These are phyloP conservation scores for Oryza punctata DNA, from an alignment of 176 grass and related monocot species.

Conservation along the genomic window DNA sequence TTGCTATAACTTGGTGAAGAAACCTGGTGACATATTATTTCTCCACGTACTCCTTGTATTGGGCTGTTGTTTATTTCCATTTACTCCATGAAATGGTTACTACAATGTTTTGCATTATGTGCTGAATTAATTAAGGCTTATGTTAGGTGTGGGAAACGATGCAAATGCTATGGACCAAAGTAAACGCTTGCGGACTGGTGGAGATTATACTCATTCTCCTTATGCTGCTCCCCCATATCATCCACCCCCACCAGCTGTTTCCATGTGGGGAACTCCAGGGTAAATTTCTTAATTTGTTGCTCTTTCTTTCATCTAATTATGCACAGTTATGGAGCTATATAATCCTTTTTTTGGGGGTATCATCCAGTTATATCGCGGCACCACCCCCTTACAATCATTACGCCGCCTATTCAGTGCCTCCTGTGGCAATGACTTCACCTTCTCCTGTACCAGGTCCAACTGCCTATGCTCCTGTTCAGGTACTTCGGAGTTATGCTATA, in stretches of 20 bases:
- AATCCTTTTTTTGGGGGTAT: constrained; percentile 3
- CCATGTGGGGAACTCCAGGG: constrained; percentile 86
- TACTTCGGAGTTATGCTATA: constrained; percentile 38
- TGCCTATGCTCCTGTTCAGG: constrained; percentile 97
- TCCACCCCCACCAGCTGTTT: constrained; percentile 72
- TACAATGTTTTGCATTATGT: not conserved
- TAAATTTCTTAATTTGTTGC: constrained; percentile 42
- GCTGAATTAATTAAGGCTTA: constrained; percentile 9
- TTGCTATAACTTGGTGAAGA: not conserved
- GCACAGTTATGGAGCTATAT: constrained; percentile 4
- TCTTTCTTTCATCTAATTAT: constrained; percentile 27
- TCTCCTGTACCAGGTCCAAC: constrained; percentile 66
- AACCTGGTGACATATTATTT: not conserved
- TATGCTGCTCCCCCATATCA: constrained; percentile 88
- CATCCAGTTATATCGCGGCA: constrained; percentile 75
- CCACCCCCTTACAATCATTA: constrained; percentile 87
- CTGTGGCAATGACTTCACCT: constrained; percentile 69
- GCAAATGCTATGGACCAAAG: constrained; percentile 83
- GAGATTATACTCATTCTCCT: constrained; percentile 78
- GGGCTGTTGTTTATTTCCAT: not conserved
- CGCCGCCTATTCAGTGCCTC: constrained; percentile 69
- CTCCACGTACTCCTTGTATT: not conserved
- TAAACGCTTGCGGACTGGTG: constrained; percentile 83
- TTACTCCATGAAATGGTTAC: not conserved
- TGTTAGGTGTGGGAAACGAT: constrained; percentile 79